These are phyloP conservation scores for Pseudocercospora crystallina DNA, from an alignment of 2,329 filamentous ascomycete genomes.

Conservation along the genomic window DNA sequence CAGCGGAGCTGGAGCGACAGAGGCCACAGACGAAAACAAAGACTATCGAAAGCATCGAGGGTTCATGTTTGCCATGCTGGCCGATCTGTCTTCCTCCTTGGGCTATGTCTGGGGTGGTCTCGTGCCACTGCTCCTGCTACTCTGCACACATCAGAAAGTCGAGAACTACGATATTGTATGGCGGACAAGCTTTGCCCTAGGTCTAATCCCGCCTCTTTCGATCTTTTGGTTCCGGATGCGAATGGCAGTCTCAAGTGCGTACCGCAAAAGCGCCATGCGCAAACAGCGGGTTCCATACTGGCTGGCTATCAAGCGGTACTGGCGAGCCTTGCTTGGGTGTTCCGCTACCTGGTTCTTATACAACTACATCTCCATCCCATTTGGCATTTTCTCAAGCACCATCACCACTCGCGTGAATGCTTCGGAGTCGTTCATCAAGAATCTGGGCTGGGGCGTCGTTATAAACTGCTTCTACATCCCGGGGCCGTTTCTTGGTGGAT, in stretches of 20 bases:
- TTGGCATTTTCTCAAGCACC: slow-evolving; percentile 76
- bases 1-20: slow-evolving; percentile 49
- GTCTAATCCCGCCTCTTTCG: slow-evolving; percentile 69
- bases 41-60: slow-evolving; percentile 50
- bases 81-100: slow-evolving; percentile 52
- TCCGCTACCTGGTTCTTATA: slow-evolving; percentile 76
- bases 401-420: slow-evolving; percentile 64
- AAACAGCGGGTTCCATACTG: slow-evolving; percentile 48
- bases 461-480: slow-evolving; percentile 87
- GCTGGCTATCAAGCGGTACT: slow-evolving; percentile 64
- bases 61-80: slow-evolving; percentile 58
- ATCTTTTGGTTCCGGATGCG: slow-evolving; percentile 69
- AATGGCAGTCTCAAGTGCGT: slow-evolving; percentile 75
- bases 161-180: slow-evolving; percentile 58
- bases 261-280: slow-evolving; percentile 66
- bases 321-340: slow-evolving; percentile 66
- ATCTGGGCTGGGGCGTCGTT: slow-evolving; percentile 83
- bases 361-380: slow-evolving; percentile 76
- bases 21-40: slow-evolving; percentile 54
- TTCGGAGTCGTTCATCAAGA: slow-evolving; percentile 63
- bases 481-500: slow-evolving; percentile 73
- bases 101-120: slow-evolving; percentile 52
- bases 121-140: slow-evolving; percentile 50
- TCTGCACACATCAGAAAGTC: slow-evolving; percentile 49
- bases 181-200: slow-evolving; percentile 77